These are phyloP conservation scores for Haplosporangium sp. DNA, from an alignment of 371 early-diverging fungal genomes.

Conservation along the genomic window DNA sequence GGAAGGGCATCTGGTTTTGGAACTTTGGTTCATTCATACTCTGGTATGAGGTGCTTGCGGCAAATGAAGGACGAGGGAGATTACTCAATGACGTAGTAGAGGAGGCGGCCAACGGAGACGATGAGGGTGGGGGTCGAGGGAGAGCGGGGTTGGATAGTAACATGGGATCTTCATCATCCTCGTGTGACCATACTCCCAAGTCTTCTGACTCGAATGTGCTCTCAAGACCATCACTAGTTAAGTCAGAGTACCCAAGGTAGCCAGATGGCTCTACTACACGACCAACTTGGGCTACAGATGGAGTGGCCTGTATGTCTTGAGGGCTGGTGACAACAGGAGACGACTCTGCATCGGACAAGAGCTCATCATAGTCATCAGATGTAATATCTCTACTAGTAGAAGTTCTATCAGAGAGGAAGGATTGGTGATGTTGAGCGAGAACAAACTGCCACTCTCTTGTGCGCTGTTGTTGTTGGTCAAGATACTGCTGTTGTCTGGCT, in stretches of 20 bases:
- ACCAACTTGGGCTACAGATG: not conserved
- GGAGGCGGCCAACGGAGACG: constrained; percentile 19
- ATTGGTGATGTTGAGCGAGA: constrained; percentile 30
- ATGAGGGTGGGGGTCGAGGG: constrained; percentile 10
- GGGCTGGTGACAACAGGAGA: constrained; percentile 23
- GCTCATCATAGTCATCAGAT: constrained; percentile 41
- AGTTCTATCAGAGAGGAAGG: not conserved
- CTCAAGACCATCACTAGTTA: constrained; percentile 47
- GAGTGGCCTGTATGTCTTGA: not conserved
- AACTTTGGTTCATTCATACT: constrained; percentile 4
- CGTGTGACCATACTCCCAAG: constrained; percentile 47
- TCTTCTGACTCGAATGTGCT: constrained; percentile 45
- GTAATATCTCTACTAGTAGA: constrained; percentile 14
- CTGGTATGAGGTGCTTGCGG: not conserved
- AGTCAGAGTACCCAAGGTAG: constrained; percentile 38
- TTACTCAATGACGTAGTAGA: constrained; percentile 30
- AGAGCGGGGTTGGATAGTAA: constrained; percentile 3
- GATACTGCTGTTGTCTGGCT: constrained; percentile 43
- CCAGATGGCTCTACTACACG: constrained; percentile 14
- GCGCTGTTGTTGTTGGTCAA: constrained; percentile 46
- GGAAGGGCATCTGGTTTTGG: constrained; percentile 53
- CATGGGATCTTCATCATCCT: constrained; percentile 37
- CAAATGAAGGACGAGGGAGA: constrained; percentile 45
- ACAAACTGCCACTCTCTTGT: constrained; percentile 50
- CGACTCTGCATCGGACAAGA: constrained; percentile 14